These are phyloP conservation scores for Prorocentrum cordatum DNA, from an alignment of 169 alveolate species.

Conservation along the genomic window DNA sequence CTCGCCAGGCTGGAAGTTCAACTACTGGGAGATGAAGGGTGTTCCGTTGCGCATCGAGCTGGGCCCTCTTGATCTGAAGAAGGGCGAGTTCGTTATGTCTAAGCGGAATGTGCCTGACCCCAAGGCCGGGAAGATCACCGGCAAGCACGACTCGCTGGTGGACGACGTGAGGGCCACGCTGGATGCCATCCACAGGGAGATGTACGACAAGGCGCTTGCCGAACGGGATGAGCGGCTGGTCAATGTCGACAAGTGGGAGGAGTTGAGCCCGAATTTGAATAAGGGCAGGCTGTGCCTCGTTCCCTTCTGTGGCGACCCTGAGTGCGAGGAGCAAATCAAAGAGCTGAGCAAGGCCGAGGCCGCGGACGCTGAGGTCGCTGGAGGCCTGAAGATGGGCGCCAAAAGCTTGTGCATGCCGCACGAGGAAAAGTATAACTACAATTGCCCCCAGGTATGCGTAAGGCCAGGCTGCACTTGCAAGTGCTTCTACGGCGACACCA, in stretches of 20 bases:
- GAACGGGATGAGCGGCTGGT: slow-evolving; percentile 66
- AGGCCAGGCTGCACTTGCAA: too few relatives aligned
- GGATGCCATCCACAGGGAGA: slow-evolving; percentile 68
- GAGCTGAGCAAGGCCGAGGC: slow-evolving; percentile 71
- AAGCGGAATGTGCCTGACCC: slow-evolving; percentile 22
- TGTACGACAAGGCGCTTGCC: slow-evolving; percentile 62
- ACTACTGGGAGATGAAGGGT: slow-evolving; percentile 99
- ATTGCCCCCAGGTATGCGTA: neutral
- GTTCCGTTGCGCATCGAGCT: slow-evolving; percentile 97
- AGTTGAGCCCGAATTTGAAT: slow-evolving; percentile 83
- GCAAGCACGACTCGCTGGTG: slow-evolving; percentile 5
- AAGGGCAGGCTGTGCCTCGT: slow-evolving; percentile 79
- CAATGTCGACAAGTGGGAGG: slow-evolving; percentile 53
- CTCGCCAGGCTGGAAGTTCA: slow-evolving; percentile 99
- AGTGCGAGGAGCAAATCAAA: slow-evolving; percentile 76
- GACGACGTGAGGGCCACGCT: slow-evolving; percentile 63
- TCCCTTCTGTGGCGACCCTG: slow-evolving; percentile 79
- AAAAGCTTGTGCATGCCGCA: slow-evolving; percentile 53
- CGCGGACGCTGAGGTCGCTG: slow-evolving; percentile 36
- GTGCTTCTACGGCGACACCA: neutral
- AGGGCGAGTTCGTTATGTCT: slow-evolving; percentile 72
- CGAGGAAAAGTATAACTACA: neutral
- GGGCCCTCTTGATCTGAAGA: slow-evolving; percentile 94
- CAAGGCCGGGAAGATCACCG: slow-evolving; percentile 37
- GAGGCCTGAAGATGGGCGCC: slow-evolving; percentile 69